These are phyloP conservation scores for Brasenia schreberi DNA, from an alignment of 164 flowering plant genomes.

Conservation along the genomic window DNA sequence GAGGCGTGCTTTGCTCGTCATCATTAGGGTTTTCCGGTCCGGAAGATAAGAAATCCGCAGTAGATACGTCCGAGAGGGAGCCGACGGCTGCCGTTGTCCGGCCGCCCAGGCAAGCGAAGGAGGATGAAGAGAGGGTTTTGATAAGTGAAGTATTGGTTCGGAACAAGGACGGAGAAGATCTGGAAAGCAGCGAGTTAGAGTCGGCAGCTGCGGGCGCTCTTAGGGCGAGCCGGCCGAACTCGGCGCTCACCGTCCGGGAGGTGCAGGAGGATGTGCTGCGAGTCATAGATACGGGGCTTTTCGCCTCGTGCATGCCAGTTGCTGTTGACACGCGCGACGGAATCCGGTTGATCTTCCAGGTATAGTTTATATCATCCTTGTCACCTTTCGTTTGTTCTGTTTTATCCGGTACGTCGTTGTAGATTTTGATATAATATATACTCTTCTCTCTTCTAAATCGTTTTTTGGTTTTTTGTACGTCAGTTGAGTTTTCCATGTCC, in stretches of 20 bases:
- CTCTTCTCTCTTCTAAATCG: too few relatives aligned
- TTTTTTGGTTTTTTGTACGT: too few relatives aligned
- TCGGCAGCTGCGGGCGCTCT: slow-evolving; percentile 57
- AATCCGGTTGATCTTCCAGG: slow-evolving; percentile 86
- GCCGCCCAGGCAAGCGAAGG: slow-evolving; percentile 20
- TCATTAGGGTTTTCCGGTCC: slow-evolving; percentile 17
- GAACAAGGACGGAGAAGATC: slow-evolving; percentile 90
- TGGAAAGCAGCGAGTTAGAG: slow-evolving; percentile 89
- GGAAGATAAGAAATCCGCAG: slow-evolving; percentile 2
- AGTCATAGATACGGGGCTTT: slow-evolving; percentile 79
- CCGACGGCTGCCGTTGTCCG: slow-evolving; percentile 2
- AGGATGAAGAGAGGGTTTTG: slow-evolving; percentile 81
- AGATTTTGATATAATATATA: too few relatives aligned
- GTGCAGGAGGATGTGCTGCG: slow-evolving; percentile 95
- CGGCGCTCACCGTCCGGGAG: slow-evolving; percentile 79
- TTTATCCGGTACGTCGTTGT: not conserved
- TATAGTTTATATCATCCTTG: slow-evolving; percentile 10
- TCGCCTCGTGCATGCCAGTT: slow-evolving; percentile 85
- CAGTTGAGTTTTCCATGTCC: too few relatives aligned
- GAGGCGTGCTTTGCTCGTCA: slow-evolving; percentile 17
- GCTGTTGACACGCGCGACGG: slow-evolving; percentile 96
- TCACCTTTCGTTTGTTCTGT: not conserved
- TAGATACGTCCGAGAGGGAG: not conserved
- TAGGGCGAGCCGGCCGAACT: slow-evolving; percentile 68
- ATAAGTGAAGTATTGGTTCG: slow-evolving; percentile 88